Base-by-base conservation (phyloP, 192 early-diverging fungal species). In the Umbelopsis vinacea region DNA sequence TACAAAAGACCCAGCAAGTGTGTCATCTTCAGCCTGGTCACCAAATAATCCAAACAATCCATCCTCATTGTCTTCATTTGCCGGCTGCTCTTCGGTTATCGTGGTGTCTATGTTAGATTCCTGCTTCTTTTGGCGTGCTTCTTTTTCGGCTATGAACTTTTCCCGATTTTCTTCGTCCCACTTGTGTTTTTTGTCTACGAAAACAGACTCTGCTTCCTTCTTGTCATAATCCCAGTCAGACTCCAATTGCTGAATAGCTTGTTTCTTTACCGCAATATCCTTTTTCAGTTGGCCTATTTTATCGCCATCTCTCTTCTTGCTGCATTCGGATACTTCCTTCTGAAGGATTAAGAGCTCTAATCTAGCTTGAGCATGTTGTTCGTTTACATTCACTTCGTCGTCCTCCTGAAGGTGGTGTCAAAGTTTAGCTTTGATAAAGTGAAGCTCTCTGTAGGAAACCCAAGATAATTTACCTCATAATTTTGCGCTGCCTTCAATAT, bases 171-270 rank as follows among this genome's bases (percentile, higher is more conserved):
- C 74, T 26, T 77, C 72, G 12, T 76, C 75, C 35, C 60, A 72
- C 22, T 71, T 23, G 10, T 52, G 35, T 24, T 78, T 67, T 24
- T 77, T 78, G n/a, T 67, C 29, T 26, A 73, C 40, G 52, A 75
- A 68, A 67, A 79, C 40, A 8, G 68, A 46, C 2, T 84, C 71
- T 4, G 79, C 73, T 35, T 78, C 45, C 50, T 71, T 71, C 22
- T 79, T 79, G 43, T 81, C 70, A 47, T 79, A 84, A 0, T 81
- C 74, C 63, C 79, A 80, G 50, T 83, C 81, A 14, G 71, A 50
- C 43, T 84, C 85, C 24, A 83, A 54, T 12, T 75, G 75, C 43
- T 74, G 66, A 43, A 83, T 19, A 0, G 47, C 72, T 69, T 48
- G 67, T 69, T 72, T 81, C 66, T 46, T 68, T 22, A 17, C 72